Conservation (phyloP, 805 yeast species). For the Yamadazyma philogaea region DNA sequence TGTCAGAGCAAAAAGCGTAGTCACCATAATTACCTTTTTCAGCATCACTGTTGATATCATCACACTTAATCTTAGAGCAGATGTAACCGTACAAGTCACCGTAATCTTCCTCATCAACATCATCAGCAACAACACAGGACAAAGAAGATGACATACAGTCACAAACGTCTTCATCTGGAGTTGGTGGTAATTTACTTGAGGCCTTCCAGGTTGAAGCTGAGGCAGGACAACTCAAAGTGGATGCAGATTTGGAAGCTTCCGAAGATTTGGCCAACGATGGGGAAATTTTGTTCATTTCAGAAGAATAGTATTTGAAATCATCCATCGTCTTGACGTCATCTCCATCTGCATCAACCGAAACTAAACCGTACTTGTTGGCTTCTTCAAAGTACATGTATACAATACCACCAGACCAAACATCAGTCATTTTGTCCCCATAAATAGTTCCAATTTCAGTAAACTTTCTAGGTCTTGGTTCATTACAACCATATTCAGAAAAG, state of each 20-base stretch:
- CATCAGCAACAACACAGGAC: constrained; percentile 57
- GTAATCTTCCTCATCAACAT: constrained; percentile 56
- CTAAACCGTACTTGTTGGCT: constrained; percentile 78
- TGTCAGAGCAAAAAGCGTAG: constrained; percentile 65
- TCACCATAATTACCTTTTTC: constrained; percentile 66
- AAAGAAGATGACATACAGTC: constrained; percentile 56
- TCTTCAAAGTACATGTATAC: constrained; percentile 91
- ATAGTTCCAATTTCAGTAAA: constrained; percentile 73
- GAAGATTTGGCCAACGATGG: constrained; percentile 41
- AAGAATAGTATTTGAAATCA: constrained; percentile 49
- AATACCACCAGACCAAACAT: constrained; percentile 92
- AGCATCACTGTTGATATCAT: constrained; percentile 62
- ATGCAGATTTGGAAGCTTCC: constrained; percentile 28
- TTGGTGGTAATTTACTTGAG: constrained; percentile 69
- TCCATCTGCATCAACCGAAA: constrained; percentile 46
- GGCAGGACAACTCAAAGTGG: constrained; percentile 73
- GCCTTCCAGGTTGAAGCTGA: constrained; percentile 59
- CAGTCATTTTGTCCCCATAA: constrained; percentile 70
- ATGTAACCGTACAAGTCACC: constrained; percentile 54
- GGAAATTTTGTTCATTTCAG: constrained; percentile 32
- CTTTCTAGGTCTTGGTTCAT: constrained; percentile 65
- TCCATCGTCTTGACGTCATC: constrained; percentile 54
- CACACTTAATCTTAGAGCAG: constrained; percentile 56
- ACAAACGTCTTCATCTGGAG: constrained; percentile 65
- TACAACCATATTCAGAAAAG: constrained; percentile 90